These are phyloP conservation scores for Biscutella laevigata DNA, from an alignment of 441 rosid genomes.

Conservation along the genomic window DNA sequence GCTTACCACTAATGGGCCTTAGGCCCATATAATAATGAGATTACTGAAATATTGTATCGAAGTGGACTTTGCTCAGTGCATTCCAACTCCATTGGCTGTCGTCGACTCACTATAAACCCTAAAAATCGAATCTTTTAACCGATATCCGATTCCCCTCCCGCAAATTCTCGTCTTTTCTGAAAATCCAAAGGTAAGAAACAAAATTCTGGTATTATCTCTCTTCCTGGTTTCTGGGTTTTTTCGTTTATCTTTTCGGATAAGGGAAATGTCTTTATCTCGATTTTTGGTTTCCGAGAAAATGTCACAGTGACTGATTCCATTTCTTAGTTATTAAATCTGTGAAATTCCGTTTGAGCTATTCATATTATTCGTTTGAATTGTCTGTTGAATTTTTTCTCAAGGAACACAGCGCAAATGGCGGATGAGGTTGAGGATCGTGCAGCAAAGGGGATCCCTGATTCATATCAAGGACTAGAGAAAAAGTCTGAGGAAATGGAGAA, in stretches of 20 bases:
- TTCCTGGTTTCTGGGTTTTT: not conserved
- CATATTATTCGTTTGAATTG: not conserved
- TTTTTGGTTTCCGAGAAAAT: not conserved
- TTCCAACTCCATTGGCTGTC: not conserved
- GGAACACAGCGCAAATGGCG: constrained; percentile 15
- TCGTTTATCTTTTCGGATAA: no score
- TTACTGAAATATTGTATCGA: not conserved
- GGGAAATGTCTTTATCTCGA: not conserved
- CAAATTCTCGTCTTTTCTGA: constrained; percentile 4
- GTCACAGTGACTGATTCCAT: constrained; percentile 13
- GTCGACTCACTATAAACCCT: constrained; percentile 26
- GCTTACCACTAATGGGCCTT: not conserved
- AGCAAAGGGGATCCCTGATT: constrained; percentile 21
- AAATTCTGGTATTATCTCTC: no score
- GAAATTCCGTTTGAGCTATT: not conserved
- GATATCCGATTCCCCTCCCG: not conserved
- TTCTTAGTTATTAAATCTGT: no score
- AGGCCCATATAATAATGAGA: not conserved
- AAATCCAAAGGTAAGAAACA: constrained; percentile 15
- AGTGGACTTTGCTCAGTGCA: constrained; percentile 1
- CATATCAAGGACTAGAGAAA: constrained; percentile 30
- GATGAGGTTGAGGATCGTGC: constrained; percentile 20
- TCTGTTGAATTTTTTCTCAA: not conserved
- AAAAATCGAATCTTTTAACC: constrained; percentile 19
- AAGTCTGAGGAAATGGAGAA: constrained; percentile 39